Evolutionary conservation across 2,329 filamentous ascomycete genomes (phyloP).

Genomic region (Aspergillaceae sp.): DNA sequence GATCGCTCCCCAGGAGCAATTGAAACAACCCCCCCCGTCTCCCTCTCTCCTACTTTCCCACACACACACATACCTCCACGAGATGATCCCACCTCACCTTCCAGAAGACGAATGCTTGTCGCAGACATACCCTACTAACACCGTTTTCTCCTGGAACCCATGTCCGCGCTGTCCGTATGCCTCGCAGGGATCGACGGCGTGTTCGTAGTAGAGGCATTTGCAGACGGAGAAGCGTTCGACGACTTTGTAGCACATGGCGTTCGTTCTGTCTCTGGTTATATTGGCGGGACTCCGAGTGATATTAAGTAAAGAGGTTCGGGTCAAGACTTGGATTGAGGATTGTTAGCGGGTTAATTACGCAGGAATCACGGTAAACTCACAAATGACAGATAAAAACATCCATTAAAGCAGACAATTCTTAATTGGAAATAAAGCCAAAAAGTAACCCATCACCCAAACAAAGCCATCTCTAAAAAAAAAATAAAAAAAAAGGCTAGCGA

Average conservation of each 20-base stretch:
- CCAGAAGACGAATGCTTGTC: conserved; percentile 38
- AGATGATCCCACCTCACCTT: background rate
- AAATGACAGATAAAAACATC: no score
- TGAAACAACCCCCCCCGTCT: no score
- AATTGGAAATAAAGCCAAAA: no score
- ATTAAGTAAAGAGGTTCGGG: conserved; percentile 29
- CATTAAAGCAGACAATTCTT: no score
- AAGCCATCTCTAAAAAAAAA: no score
- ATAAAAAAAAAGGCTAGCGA: no score
- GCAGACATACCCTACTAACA: conserved; percentile 78
- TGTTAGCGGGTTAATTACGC: no score
- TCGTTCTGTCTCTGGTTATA: background rate
- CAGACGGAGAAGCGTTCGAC: conserved; percentile 80
- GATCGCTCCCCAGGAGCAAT: no score
- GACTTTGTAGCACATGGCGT: conserved; percentile 75
- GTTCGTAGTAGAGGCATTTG: conserved; percentile 78
- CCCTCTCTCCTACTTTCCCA: background rate
- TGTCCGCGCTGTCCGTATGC: conserved; percentile 68
- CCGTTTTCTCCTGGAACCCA: conserved; percentile 60
- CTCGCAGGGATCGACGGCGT: conserved; percentile 74
- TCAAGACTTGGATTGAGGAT: no score
- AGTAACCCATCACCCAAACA: no score
- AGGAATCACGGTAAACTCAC: no score
- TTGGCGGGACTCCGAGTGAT: no score
- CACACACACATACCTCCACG: background rate